phyloP scores from a whole-genome alignment of 495 filamentous ascomycete genomes.

The Penicillium parvum region DNA sequence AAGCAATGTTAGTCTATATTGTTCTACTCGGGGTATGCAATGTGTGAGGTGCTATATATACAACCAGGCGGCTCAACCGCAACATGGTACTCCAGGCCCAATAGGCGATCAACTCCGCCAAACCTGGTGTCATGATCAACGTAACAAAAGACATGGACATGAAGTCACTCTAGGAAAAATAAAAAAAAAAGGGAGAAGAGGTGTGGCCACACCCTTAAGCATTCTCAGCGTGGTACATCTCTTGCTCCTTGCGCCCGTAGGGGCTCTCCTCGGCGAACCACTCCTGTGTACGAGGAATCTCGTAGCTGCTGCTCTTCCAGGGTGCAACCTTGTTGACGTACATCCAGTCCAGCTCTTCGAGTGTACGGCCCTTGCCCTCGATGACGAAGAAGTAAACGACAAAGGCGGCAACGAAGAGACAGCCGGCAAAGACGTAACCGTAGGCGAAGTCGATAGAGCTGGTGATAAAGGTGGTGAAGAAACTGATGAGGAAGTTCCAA shows the following conservation, averaged over 20 bases:
- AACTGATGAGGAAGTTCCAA: constrained; percentile 79
- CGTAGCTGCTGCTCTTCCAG: constrained; percentile 52
- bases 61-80: not conserved
- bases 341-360: constrained; percentile 81
- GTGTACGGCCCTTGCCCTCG: constrained; percentile 56
- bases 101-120: constrained; percentile 2
- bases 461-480: constrained; percentile 73
- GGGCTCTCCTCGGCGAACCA: constrained; percentile 14
- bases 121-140: constrained; percentile 6
- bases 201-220: constrained; percentile 13
- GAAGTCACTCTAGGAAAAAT: constrained; percentile 5
- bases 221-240: constrained; percentile 28
- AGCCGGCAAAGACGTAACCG: constrained; percentile 73
- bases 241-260: constrained; percentile 20
- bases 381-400: constrained; percentile 71
- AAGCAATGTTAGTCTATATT: not conserved
- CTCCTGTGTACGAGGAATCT: constrained; percentile 24
- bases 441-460: constrained; percentile 63
- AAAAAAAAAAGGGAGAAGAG: constrained; percentile 1
- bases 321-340: constrained; percentile 62
- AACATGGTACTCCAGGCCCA: constrained; percentile 11
- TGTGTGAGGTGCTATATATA: constrained; percentile 2
- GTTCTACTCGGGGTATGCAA: not conserved
- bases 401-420: constrained; percentile 53
- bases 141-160: not conserved